These are phyloP conservation scores for Suillus decipiens DNA, from an alignment of 768 basidiomycete genomes.

Conservation along the genomic window DNA sequence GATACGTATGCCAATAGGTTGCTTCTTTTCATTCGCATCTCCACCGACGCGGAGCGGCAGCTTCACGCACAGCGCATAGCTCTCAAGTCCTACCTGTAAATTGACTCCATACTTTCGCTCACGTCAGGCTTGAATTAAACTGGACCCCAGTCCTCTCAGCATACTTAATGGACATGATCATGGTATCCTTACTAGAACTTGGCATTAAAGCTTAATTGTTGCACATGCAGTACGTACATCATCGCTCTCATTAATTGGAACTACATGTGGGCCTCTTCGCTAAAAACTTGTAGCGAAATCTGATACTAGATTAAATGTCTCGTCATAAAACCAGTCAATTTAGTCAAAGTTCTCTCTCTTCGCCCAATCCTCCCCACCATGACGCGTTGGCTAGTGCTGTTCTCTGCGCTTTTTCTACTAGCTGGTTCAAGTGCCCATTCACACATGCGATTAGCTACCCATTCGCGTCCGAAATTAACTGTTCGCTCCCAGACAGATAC, in stretches of 20 bases:
- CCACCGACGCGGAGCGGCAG: not conserved
- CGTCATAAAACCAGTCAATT: not conserved
- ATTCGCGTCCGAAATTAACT: constrained; percentile 7
- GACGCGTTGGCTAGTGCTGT: constrained; percentile 6
- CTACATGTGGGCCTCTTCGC: not conserved
- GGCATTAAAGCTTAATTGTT: not conserved
- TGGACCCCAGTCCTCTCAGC: not conserved
- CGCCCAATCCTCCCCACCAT: constrained; percentile 1
- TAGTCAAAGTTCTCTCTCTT: not conserved
- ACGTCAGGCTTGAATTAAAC: not conserved
- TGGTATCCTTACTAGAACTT: not conserved
- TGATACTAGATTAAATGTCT: not conserved
- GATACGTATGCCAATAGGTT: not conserved
- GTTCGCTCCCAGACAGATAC: not conserved
- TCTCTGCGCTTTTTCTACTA: constrained; percentile 4
- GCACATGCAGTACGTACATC: not conserved
- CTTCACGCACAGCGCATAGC: not conserved
- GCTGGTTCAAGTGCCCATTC: not conserved
- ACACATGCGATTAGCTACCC: not conserved
- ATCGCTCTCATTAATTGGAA: not conserved
- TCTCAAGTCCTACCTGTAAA: not conserved
- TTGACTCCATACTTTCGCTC: not conserved
- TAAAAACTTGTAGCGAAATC: not conserved
- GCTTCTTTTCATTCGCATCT: not conserved
- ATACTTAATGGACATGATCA: not conserved